Conservation (phyloP, 345 rosid genomes). For the Nasturtium officinale region DNA sequence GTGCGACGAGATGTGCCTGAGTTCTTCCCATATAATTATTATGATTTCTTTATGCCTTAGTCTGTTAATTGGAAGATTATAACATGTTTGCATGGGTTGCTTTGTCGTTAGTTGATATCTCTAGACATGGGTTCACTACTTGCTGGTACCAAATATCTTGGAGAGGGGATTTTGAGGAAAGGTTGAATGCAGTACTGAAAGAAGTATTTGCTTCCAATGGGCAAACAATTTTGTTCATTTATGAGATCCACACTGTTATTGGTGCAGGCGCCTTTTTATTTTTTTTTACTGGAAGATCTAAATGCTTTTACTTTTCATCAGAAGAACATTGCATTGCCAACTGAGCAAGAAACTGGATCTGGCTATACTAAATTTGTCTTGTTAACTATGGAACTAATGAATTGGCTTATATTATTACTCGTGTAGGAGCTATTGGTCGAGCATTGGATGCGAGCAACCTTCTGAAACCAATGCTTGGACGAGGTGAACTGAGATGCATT, state of each 20-base stretch:
- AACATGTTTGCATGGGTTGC: conserved; percentile 8
- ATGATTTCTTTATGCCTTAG: conserved; percentile 40
- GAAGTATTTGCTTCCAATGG: conserved; percentile 93
- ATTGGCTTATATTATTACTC: not conserved
- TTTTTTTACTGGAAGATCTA: not conserved
- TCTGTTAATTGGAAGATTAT: not conserved
- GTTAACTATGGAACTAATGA: not conserved
- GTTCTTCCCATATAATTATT: conserved; percentile 43
- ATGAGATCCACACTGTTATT: conserved; percentile 90
- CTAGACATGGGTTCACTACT: conserved; percentile 87
- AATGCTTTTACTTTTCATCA: not conserved
- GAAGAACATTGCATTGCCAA: not conserved
- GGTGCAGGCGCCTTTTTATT: conserved; percentile 65
- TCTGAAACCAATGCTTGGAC: conserved; percentile 91
- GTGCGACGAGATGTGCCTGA: conserved; percentile 88
- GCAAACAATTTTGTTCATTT: conserved; percentile 80
- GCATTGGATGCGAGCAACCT: conserved; percentile 97
- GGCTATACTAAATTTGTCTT: not conserved
- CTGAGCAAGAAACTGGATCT: not conserved
- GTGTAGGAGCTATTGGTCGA: conserved; percentile 70
- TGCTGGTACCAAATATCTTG: conserved; percentile 88
- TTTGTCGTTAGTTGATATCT: conserved; percentile 66
- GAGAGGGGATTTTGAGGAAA: conserved; percentile 85
- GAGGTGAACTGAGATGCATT: conserved; percentile 90
- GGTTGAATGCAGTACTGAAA: conserved; percentile 88